Percentiles rank a stretch among this genome's conserved stretches.
These are phyloP conservation scores for Kazachstania sp. DNA, from an alignment of 1,139 yeast genomes.

Conservation along the genomic window DNA sequence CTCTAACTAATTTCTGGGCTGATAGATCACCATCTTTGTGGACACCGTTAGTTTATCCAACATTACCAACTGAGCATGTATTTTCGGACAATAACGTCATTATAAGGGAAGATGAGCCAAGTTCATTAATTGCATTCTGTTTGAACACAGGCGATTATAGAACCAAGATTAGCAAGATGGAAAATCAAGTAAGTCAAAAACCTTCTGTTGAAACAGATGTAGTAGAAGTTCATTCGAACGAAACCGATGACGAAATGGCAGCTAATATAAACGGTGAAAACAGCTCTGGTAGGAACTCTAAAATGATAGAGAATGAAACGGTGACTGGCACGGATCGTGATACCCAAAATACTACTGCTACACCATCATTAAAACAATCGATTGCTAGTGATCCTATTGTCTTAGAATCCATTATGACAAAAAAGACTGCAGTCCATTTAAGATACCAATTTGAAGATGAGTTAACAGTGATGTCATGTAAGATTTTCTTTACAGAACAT, in stretches of 20 bases:
- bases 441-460: slow-evolving; percentile 89
- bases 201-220: not conserved
- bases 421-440: slow-evolving; percentile 79
- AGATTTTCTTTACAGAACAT: slow-evolving; percentile 91
- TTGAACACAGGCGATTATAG: slow-evolving; percentile 75
- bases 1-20: slow-evolving; percentile 92
- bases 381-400: slow-evolving; percentile 5
- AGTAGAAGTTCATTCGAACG: not conserved
- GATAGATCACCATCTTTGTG: slow-evolving; percentile 93
- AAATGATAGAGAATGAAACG: not conserved
- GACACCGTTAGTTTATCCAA: slow-evolving; percentile 86
- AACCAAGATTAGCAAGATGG: slow-evolving; percentile 32
- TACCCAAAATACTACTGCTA: not conserved
- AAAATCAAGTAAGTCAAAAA: not conserved
- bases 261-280: not conserved
- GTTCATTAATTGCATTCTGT: slow-evolving; percentile 89
- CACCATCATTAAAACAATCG: not conserved
- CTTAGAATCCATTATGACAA: slow-evolving; percentile 47
- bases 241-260: not conserved
- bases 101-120: slow-evolving; percentile 94
- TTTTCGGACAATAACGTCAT: slow-evolving; percentile 92
- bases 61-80: slow-evolving; percentile 73
- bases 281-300: not conserved
- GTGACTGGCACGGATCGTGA: not conserved
- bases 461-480: slow-evolving; percentile 74